Base-by-base conservation (phyloP, 2,329 filamentous ascomycete genomes). In the Colletotrichum somersetense region DNA sequence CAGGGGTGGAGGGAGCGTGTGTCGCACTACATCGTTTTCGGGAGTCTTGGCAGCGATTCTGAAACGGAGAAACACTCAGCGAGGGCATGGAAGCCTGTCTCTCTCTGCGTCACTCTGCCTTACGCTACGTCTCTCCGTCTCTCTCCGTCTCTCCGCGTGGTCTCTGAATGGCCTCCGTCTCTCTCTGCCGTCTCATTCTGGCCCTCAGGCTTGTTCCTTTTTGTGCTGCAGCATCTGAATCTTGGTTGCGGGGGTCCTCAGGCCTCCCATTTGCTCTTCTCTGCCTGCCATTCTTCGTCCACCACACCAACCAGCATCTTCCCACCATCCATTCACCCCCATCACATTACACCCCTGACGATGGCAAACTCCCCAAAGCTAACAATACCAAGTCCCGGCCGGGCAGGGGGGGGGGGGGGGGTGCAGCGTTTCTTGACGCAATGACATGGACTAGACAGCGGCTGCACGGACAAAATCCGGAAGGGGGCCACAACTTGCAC, bases 11-110 rank as follows among this genome's bases (percentile, higher is more conserved):
- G 30, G 66, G 53, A n/a, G 16, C 10, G 26, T 23, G 23, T 35
- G 69, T 72, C 69, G 59, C 69, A 72, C 69, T 55, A 72, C 48
- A 10, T 55, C 40, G 40, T 48, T 72, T 65, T 65, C 52, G 69
- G 66, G 58, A 33, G 23, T n/a, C 69, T 72, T 69, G 69, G 69
- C 69, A 65, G 42, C 4, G 38, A 35, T 11, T 63, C 69, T 72
- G 69, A 72, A 72, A 72, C 69, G 3, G 55, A 59, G 59, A 72
- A 72, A 72, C 69, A 63, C 23, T 40, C 69, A 62, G 30, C 64
- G 26, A 23, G 33, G n/a, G 58, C 20, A 48, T 23, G 10, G 44
- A 5, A 46, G 8, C 5, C 42, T 20, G 7, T 44, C 40, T 20
- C 42, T 44, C 7, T 44, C 20, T 46, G 14, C 20, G 44, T 46